phyloP scores from a whole-genome alignment of 306 rosid genomes.

The Fragaria vesca region DNA sequence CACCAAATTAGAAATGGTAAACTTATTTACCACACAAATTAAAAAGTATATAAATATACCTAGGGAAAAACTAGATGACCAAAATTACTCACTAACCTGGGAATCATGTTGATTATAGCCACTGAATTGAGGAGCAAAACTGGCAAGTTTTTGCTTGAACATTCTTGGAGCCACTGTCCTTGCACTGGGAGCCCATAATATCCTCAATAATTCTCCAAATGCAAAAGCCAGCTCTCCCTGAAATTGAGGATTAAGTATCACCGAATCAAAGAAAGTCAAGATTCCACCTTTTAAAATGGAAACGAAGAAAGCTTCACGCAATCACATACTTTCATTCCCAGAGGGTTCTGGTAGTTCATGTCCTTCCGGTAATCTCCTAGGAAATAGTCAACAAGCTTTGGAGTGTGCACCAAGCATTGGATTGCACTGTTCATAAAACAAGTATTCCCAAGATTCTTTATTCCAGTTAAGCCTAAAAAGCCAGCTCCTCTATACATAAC shows the following conservation, averaged over 20 bases:
- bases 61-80: slow-evolving; percentile 22
- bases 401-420: slow-evolving; percentile 85
- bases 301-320: slow-evolving; percentile 15
- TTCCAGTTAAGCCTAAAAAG: slow-evolving; percentile 73
- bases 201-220: slow-evolving; percentile 83
- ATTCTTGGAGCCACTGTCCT: slow-evolving; percentile 58
- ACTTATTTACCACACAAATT: slow-evolving; percentile 16
- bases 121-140: slow-evolving; percentile 80
- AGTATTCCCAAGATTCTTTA: slow-evolving; percentile 91
- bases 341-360: slow-evolving; percentile 71
- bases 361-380: slow-evolving; percentile 72
- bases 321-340: slow-evolving; percentile 75
- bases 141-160: slow-evolving; percentile 66
- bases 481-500: slow-evolving; percentile 45
- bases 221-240: slow-evolving; percentile 92
- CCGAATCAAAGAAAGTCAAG: neutral
- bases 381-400: slow-evolving; percentile 73
- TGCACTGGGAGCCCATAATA: slow-evolving; percentile 73
- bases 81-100: slow-evolving; percentile 56
- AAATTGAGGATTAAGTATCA: slow-evolving; percentile 13
- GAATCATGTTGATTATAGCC: slow-evolving; percentile 91
- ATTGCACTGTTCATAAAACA: slow-evolving; percentile 92
- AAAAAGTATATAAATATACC: slow-evolving; percentile 3
- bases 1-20: slow-evolving; percentile 18
- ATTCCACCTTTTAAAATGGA: slow-evolving; percentile 10